Evolutionary conservation across 352 stramenopile genomes (phyloP).

Genomic region (Chrysophaeum taylorii): DNA sequence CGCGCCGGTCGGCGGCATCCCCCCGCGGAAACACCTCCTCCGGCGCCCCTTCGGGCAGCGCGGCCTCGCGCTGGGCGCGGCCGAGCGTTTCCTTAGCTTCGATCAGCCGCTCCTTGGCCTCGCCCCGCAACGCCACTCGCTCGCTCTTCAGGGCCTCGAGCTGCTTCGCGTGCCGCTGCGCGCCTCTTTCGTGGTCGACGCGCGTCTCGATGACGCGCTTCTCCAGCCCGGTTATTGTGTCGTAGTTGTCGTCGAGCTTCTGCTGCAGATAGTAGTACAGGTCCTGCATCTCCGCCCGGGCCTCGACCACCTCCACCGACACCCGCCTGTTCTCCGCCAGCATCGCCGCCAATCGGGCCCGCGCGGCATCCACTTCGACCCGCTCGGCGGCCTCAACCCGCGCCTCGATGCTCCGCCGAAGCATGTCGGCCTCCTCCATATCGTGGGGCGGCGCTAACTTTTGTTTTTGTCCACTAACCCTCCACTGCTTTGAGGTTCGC

Average conservation of each 20-base stretch:
- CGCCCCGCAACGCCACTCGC: too few relatives aligned
- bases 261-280: background rate
- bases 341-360: too few relatives aligned
- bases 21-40: background rate
- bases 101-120: background rate
- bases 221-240: background rate
- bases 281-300: background rate
- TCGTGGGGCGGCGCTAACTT: too few relatives aligned
- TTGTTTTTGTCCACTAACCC: too few relatives aligned
- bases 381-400: too few relatives aligned
- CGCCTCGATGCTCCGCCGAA: too few relatives aligned
- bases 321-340: background rate
- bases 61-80: background rate
- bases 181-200: background rate
- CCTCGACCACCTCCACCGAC: background rate
- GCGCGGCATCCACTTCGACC: too few relatives aligned
- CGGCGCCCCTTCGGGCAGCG: background rate
- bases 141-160: background rate
- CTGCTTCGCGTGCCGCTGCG: background rate
- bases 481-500: too few relatives aligned
- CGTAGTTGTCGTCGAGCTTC: constrained; percentile 5
- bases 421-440: too few relatives aligned
- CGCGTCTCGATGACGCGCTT: background rate
- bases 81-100: background rate
- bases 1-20: background rate